Conservation (phyloP, 805 yeast genomes). For the Kodamaea fukazawae region DNA sequence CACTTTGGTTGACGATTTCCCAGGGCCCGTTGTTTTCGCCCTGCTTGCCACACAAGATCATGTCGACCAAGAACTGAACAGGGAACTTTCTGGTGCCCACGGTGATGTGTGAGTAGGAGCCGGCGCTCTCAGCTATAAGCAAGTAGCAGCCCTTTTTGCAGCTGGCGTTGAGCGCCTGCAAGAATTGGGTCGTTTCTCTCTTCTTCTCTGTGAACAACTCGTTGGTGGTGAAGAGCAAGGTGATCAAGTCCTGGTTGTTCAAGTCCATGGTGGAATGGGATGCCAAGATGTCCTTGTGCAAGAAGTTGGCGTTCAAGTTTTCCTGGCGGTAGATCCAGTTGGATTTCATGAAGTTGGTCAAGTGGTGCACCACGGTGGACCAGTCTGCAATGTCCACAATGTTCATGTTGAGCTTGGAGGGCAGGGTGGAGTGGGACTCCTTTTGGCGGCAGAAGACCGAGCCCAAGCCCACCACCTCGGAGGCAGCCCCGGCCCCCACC, state of each 20-base stretch:
- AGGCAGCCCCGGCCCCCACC: constrained; percentile 90
- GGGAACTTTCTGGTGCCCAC: constrained; percentile 80
- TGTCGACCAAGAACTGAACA: constrained; percentile 75
- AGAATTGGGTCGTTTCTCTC: constrained; percentile 54
- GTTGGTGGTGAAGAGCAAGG: constrained; percentile 81
- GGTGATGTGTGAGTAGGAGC: constrained; percentile 78
- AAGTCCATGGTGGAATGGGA: constrained; percentile 18
- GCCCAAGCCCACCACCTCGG: constrained; percentile 67
- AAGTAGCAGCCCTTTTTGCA: constrained; percentile 60
- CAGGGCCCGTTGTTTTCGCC: constrained; percentile 50
- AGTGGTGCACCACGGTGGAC: constrained; percentile 49
- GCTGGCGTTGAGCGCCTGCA: constrained; percentile 48
- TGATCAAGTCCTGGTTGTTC: constrained; percentile 47
- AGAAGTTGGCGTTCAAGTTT: constrained; percentile 28
- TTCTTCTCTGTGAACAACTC: constrained; percentile 75
- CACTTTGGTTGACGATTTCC: constrained; percentile 63
- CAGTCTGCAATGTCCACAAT: constrained; percentile 81
- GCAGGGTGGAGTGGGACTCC: constrained; percentile 30
- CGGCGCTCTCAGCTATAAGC: constrained; percentile 82
- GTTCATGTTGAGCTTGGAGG: constrained; percentile 42
- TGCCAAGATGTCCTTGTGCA: constrained; percentile 30
- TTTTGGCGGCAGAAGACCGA: constrained; percentile 51
- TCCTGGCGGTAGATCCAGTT: constrained; percentile 51
- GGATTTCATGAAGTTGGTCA: constrained; percentile 42
- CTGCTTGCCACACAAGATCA: constrained; percentile 56